Conservation (phyloP, 169 alveolate species). For the Amoebophrya sp. region DNA sequence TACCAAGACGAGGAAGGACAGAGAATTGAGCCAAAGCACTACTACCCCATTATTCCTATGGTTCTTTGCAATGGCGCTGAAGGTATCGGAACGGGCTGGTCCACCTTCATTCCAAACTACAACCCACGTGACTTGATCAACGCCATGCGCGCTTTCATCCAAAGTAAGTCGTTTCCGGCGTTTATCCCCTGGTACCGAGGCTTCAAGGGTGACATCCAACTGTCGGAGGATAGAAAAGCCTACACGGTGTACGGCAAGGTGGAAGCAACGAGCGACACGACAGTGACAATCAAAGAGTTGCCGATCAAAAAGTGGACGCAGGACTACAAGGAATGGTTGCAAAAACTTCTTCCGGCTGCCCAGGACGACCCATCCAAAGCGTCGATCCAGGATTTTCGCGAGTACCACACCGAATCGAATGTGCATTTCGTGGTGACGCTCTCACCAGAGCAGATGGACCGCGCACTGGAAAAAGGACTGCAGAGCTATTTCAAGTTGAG, state of each 20-base stretch:
- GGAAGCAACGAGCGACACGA: background rate
- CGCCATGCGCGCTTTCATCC: background rate
- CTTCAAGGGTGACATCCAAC: background rate
- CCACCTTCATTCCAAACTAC: constrained; percentile 83
- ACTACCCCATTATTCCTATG: constrained; percentile 96
- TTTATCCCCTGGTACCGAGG: background rate
- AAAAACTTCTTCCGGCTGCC: constrained; percentile 50
- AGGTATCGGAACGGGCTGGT: constrained; percentile 84
- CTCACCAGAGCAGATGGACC: background rate
- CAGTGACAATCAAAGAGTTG: background rate
- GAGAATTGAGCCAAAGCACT: constrained; percentile 95
- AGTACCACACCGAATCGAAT: background rate
- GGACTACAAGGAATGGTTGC: background rate
- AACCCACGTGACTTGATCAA: constrained; percentile 62
- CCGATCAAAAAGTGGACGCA: background rate
- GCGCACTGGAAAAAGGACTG: background rate
- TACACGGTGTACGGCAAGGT: background rate
- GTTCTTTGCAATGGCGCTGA: constrained; percentile 97
- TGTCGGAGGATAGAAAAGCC: background rate
- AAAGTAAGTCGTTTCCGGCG: background rate
- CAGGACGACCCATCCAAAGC: constrained; percentile 44
- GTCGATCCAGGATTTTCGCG: constrained; percentile 19
- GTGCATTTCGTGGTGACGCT: constrained; percentile 18
- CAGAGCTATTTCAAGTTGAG: background rate
- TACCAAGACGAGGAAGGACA: constrained; percentile 92